Base-by-base conservation (phyloP, 306 rosid genomes). In the Inga leiocalycina region DNA sequence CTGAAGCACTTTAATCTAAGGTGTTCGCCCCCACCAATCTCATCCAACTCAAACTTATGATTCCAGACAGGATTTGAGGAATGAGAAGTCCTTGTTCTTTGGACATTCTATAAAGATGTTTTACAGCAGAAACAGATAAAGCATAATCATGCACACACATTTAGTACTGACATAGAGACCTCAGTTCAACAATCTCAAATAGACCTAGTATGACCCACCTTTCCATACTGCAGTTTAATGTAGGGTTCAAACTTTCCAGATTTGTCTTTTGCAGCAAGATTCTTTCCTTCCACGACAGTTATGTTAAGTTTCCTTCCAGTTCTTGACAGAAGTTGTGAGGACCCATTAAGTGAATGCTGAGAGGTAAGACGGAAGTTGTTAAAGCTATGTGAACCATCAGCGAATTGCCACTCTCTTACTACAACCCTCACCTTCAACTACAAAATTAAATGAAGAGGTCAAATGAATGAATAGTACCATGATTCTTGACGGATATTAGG, bases 351-450 rank as follows among this genome's bases (percentile, higher is more conserved):
- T 39, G 90, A 84, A 67, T 62, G 74, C 54, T 32, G 93, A 22
- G 92, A 66, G 85, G 57, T 83, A 51, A 80, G 10, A 41, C 10
- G 89, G 56, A 74, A 76, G 81, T 66, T 84, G 85, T 85, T 92
- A 44, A 75, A 85, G 89, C 90, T 83, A 44, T 90, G 90, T 10
- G 97, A 92, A 83, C 97, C 98, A 86, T 91, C 95, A 11, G 94
- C 81, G 80, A 92, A 94, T 80, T 94, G 98, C 98, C 98, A 94
- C 77, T 92, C 97, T 72, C 89, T 89, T 24, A 92, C 81, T 64
- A 88, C 85, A 83, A 94, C 87, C 83, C 80, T 91, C 89, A 91
- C 89, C 32, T 87, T 91, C 88, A 94, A 84, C 98, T 94, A 74
- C 81, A 57, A 81, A 86, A 87, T 67, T 64, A 56, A 85, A 74